Conservation (phyloP, 371 early-diverging fungal species). For the Dinochytrium kinnereticum region DNA sequence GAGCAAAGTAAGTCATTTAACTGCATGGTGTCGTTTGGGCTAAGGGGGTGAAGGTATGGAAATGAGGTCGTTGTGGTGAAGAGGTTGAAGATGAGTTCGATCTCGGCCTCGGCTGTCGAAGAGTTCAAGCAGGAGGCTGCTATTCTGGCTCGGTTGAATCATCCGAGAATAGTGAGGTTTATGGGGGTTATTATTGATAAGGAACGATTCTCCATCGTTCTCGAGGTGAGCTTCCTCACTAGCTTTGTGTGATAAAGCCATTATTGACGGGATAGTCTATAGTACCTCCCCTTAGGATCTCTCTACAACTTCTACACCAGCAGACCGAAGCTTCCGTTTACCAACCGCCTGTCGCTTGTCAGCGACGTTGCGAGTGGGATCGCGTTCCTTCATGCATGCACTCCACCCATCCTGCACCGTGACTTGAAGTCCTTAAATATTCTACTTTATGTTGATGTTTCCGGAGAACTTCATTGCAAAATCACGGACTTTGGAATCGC, state of each 20-base stretch:
- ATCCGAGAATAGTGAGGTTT: too few species aligned
- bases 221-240: too few species aligned
- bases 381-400: background rate
- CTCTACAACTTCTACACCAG: constrained; percentile 2
- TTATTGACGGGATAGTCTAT: background rate
- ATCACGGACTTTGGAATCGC: constrained; percentile 36
- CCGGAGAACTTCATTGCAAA: constrained; percentile 24
- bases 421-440: constrained; percentile 33
- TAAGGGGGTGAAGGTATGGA: too few species aligned
- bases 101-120: too few species aligned
- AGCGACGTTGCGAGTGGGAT: constrained; percentile 1
- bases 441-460: background rate
- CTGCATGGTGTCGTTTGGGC: background rate
- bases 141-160: too few species aligned
- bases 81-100: too few species aligned
- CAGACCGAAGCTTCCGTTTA: background rate
- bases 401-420: constrained; percentile 26
- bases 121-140: too few species aligned
- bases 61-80: too few species aligned
- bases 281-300: background rate
- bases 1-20: background rate
- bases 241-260: too few species aligned
- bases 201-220: too few species aligned
- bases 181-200: too few species aligned
- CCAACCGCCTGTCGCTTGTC: background rate